These are phyloP conservation scores for Cornus kousa DNA, from an alignment of 148 eudicot species.

Conservation along the genomic window DNA sequence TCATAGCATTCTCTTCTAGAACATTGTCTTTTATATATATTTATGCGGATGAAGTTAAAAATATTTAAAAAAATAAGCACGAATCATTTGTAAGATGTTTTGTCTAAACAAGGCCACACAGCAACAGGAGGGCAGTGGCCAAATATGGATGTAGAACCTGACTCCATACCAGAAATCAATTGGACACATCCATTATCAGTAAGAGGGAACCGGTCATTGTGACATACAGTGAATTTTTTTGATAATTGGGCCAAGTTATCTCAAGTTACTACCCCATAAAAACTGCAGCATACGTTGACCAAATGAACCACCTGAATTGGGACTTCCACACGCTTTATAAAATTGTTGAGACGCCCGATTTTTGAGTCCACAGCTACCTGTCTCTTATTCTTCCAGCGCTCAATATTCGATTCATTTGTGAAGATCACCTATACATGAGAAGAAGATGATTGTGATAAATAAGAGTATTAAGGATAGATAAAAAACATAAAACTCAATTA, in stretches of 20 bases:
- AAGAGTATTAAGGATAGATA: background rate
- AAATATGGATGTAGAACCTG: background rate
- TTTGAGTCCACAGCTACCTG: constrained; percentile 93
- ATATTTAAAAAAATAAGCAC: background rate
- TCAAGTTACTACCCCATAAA: background rate
- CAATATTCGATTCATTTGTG: constrained; percentile 92
- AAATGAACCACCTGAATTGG: constrained; percentile 73
- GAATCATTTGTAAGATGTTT: background rate
- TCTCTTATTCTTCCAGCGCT: constrained; percentile 91
- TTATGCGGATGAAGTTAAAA: background rate
- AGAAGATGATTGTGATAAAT: background rate
- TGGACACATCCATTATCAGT: background rate
- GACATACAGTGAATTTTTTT: background rate
- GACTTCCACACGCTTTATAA: constrained; percentile 66
- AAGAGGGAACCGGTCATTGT: background rate
- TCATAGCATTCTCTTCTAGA: background rate
- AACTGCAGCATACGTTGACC: background rate
- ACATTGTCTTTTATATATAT: background rate
- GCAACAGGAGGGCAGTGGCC: background rate
- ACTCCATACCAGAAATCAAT: background rate
- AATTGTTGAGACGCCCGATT: constrained; percentile 74
- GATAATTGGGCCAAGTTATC: background rate
- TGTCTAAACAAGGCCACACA: background rate
- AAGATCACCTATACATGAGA: constrained; percentile 60
- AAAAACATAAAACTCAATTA: background rate